Base-by-base conservation (phyloP, 169 alveolate genomes). In the Theileria annulata region DNA sequence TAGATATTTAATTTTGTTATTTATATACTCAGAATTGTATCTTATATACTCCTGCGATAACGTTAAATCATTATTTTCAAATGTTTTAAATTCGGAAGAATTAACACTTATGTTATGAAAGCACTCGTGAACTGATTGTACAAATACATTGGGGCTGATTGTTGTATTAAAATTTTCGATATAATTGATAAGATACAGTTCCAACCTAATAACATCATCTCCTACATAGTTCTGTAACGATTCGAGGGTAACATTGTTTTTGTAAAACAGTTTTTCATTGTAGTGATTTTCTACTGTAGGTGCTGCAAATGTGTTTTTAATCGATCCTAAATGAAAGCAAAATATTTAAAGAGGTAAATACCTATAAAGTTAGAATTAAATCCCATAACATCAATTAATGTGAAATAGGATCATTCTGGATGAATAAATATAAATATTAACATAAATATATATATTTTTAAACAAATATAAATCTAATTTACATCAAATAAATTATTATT, bases 111-210 rank as follows among this genome's bases (percentile, higher is more conserved):
- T 51, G 33, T 72, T 58, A 35, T 72, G 79, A 25, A 72, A 72
- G 15, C 78, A 72, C 35, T 72, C 58, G 1, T 5, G 42, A 28
- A 72, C 59, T 15, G 75, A 21, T n/a, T 72, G 33, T 60, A 19
- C 59, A 49, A 72, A 72, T 17, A 28, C 49, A 37, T 62, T 62
- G 37, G 25, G 37, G 19, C 25, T 37, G 27, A 21, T 21, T 19
- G 64, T 21, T 6, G 76, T 49, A 19, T 69, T 69, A 48, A 49
- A 9, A 35, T 72, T 58, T 27, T 72, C 79, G 15, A 72, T 13
- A n/a, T 72, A 72, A 28, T 72, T 19, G 59, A 72, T 27, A n/a
- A 72, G 33, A 17, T 49, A 72, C 58, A 72, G 42, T 33, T 72
- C 79, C 56, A 72, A 17, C 56, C 30, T 35, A 25, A 72, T 27